Evolutionary conservation across 2,329 filamentous ascomycete species (phyloP).

Genomic region (Didymella pomorum): DNA sequence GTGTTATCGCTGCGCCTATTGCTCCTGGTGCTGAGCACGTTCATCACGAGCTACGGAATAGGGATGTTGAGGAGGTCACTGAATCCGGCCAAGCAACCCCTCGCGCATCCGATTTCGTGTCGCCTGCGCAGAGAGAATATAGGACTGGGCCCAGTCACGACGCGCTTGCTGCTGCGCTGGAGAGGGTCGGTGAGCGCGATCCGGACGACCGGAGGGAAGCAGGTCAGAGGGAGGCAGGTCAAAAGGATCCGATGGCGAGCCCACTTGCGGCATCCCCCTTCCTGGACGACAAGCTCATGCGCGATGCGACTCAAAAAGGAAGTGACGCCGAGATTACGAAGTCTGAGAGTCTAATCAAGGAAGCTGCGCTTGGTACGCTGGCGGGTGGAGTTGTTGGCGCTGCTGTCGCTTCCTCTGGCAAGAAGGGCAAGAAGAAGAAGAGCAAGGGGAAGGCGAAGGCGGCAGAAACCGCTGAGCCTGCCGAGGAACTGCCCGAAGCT

Average conservation of each 20-base stretch:
- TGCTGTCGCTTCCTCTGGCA: neutral
- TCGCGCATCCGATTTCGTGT: slow-evolving; percentile 63
- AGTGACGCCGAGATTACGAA: slow-evolving; percentile 16
- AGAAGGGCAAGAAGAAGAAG: neutral
- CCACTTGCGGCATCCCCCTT: slow-evolving; percentile 35
- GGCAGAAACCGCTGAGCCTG: neutral
- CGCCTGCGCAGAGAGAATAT: slow-evolving; percentile 21
- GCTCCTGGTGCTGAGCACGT: neutral
- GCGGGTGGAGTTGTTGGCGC: slow-evolving; percentile 38
- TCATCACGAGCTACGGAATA: neutral
- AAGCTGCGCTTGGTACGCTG: slow-evolving; percentile 39
- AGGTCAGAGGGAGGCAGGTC: too few species aligned
- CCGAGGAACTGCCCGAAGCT: too few species aligned
- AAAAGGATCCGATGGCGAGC: slow-evolving; percentile 8
- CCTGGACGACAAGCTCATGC: slow-evolving; percentile 37
- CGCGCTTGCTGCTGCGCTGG: slow-evolving; percentile 36
- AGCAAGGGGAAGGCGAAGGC: neutral
- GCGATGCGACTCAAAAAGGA: slow-evolving; percentile 16
- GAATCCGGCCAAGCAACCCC: slow-evolving; percentile 74
- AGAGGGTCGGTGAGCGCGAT: slow-evolving; percentile 26
- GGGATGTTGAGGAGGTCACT: slow-evolving; percentile 52
- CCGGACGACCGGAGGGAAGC: neutral
- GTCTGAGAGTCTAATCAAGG: slow-evolving; percentile 37
- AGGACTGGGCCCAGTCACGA: slow-evolving; percentile 30
- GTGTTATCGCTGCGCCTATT: neutral